A percentile compares a stretch with the other conserved stretches of the same genome.
Conservation (phyloP, 208 protist species). For the Jaenimonas drosophilae region DNA sequence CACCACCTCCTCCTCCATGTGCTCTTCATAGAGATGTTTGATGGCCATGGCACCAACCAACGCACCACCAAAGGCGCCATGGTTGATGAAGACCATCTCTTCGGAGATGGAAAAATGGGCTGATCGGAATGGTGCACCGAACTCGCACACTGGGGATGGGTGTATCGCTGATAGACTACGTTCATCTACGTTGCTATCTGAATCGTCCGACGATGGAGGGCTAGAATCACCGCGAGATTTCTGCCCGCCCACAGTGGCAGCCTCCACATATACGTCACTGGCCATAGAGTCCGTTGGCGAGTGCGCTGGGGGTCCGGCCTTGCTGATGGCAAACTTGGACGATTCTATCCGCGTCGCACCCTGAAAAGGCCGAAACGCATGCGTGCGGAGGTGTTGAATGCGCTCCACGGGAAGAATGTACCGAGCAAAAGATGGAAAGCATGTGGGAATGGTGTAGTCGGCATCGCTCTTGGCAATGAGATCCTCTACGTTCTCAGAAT, state of each 20-base stretch:
- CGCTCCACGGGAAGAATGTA: slow-evolving; percentile 26
- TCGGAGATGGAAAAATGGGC: slow-evolving; percentile 61
- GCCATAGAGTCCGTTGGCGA: background rate
- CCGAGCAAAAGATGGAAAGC: slow-evolving; percentile 31
- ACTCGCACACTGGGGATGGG: slow-evolving; percentile 4
- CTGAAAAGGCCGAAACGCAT: background rate
- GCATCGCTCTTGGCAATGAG: slow-evolving; percentile 29
- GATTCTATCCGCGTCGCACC: too few relatives aligned
- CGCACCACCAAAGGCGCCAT: slow-evolving; percentile 87
- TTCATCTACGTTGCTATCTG: background rate
- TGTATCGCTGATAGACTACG: background rate
- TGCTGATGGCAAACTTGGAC: too few relatives aligned
- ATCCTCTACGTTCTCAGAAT: slow-evolving; percentile 87
- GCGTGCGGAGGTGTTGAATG: slow-evolving; percentile 6
- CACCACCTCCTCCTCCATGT: slow-evolving; percentile 77
- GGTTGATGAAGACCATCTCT: slow-evolving; percentile 84
- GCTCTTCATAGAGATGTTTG: slow-evolving; percentile 63
- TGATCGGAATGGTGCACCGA: slow-evolving; percentile 38
- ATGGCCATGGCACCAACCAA: slow-evolving; percentile 51
- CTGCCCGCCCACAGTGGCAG: too few relatives aligned
- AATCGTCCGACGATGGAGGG: background rate
- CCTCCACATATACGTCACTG: too few relatives aligned
- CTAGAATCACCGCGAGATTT: background rate
- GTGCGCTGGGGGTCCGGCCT: background rate
- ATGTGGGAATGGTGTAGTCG: slow-evolving; percentile 35